Evolutionary conservation across 441 rosid genomes (phyloP), one percentile per base, ranked within the genome.

Genomic region (Iberis amara): DNA sequence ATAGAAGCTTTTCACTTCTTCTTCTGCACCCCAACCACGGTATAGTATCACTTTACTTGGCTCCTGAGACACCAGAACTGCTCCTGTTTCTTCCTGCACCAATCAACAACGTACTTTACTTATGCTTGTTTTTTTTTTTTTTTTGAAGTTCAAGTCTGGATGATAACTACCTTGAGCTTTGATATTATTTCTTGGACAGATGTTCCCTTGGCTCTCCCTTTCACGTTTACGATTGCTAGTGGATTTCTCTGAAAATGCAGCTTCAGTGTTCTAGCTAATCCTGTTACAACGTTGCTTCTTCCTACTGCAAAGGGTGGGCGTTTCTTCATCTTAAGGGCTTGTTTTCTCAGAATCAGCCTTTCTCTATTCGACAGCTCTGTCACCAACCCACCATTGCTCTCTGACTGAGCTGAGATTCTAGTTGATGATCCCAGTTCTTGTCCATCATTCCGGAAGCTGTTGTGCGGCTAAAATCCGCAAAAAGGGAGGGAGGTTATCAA

Each of bases 171-270:
- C 94, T 92, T 82, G 52, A 92, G 82, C 84, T 79, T 78, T 66
- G 75, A 68, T 58, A 81, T 77, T 64, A 92, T 79, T 75, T 92
- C 99, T 69, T 81, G 96, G 56, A 89, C 78, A 2, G 97, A 92
- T 52, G 99, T 92, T 60, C 97, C 96, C 66, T 84, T 76, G 30
- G 98, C 98, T 69, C 98, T 79, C 56, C 96, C 95, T 75, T 92
- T 86, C 44, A 92, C 81, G 39, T 81, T 82, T 37, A 92, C 95
- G 33, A 88, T 81, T 39, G 95, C 96, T 28, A 92, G 79, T 59
- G 94, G 95, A 64, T 86, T 68, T 74, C 64, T 92, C 71, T 68
- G 37, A 66, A 88, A 92, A 73, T 88, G 98, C 26, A 66, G 59
- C 67, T 63, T 82, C 48, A 92, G 81, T 52, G 81, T 47, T 77